A percentile compares a stretch with the other conserved stretches of the same genome.
Conservation (phyloP, 139 green algal species). For the Chlorella vulgaris region DNA sequence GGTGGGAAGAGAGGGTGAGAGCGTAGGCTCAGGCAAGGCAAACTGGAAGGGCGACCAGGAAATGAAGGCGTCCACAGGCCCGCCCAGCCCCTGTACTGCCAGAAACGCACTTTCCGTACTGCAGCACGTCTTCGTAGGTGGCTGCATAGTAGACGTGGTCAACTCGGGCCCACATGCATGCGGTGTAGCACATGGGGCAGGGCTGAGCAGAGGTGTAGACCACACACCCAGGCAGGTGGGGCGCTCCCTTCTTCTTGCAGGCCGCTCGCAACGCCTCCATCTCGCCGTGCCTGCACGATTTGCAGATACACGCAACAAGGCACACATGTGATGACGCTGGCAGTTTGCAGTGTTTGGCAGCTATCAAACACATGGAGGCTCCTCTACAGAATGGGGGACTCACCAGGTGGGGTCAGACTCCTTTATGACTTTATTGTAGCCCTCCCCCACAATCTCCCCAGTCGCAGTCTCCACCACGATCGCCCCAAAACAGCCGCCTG, state of each 20-base stretch:
- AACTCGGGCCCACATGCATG: slow-evolving; percentile 42
- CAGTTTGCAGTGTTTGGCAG: too few species aligned
- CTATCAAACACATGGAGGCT: too few species aligned
- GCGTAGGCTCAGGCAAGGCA: too few species aligned
- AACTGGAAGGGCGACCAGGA: too few species aligned
- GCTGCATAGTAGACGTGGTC: slow-evolving; percentile 40
- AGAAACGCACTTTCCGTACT: slow-evolving; percentile 36
- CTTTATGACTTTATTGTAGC: slow-evolving; percentile 55
- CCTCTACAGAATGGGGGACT: slow-evolving; percentile 2
- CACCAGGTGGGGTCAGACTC: slow-evolving; percentile 54
- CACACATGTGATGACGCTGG: too few species aligned
- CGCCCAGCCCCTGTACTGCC: too few species aligned
- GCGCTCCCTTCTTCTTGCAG: slow-evolving; percentile 19
- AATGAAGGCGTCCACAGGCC: too few species aligned
- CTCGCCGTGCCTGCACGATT: slow-evolving; percentile 31
- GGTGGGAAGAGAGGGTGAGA: too few species aligned
- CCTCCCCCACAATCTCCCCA: slow-evolving; percentile 55
- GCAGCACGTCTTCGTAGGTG: slow-evolving; percentile 36
- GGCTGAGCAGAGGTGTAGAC: background rate
- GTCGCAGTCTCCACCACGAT: slow-evolving; percentile 44
- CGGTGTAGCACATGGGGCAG: slow-evolving; percentile 46
- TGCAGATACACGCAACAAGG: background rate
- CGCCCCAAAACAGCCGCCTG: slow-evolving; percentile 49
- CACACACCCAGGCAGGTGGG: slow-evolving; percentile 4
- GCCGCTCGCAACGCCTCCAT: slow-evolving; percentile 32